phyloP scores from a whole-genome alignment of 306 rosid species.

The Medicago arabica region DNA sequence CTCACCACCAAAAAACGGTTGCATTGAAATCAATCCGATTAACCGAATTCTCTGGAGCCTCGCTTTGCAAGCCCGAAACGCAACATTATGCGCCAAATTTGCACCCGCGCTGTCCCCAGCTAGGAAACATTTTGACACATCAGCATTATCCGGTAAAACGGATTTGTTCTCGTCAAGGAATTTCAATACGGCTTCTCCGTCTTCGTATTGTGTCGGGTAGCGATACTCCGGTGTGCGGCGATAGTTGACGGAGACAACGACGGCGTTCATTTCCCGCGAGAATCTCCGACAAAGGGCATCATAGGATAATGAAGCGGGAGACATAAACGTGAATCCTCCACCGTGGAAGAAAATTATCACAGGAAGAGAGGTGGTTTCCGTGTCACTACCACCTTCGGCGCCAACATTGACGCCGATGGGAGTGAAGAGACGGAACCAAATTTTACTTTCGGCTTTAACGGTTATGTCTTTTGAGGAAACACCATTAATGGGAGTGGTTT shows the following conservation, averaged over 20 bases:
- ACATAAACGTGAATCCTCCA: constrained; percentile 62
- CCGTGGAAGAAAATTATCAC: constrained; percentile 43
- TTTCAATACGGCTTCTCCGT: constrained; percentile 58
- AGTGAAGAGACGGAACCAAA: constrained; percentile 63
- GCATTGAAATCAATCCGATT: constrained; percentile 61
- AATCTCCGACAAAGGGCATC: constrained; percentile 56
- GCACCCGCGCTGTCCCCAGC: constrained; percentile 89
- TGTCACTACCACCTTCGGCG: neutral
- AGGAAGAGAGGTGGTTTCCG: neutral
- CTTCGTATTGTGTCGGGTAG: constrained; percentile 71
- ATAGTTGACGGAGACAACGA: constrained; percentile 72
- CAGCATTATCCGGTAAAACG: constrained; percentile 44
- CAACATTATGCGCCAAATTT: constrained; percentile 69
- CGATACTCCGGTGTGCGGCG: constrained; percentile 74
- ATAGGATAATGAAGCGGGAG: constrained; percentile 45
- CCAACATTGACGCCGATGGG: constrained; percentile 6
- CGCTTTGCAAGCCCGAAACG: constrained; percentile 42
- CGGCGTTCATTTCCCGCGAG: constrained; percentile 46
- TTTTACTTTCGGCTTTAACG: constrained; percentile 50
- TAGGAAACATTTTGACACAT: constrained; percentile 56
- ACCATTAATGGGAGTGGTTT: no score
- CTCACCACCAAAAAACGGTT: constrained; percentile 82
- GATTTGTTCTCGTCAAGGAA: constrained; percentile 45
- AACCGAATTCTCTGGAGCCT: neutral
- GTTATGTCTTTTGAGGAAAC: neutral